Evolutionary conservation across 306 rosid species (phyloP).

Genomic region (Trichosanthes cucumerina): DNA sequence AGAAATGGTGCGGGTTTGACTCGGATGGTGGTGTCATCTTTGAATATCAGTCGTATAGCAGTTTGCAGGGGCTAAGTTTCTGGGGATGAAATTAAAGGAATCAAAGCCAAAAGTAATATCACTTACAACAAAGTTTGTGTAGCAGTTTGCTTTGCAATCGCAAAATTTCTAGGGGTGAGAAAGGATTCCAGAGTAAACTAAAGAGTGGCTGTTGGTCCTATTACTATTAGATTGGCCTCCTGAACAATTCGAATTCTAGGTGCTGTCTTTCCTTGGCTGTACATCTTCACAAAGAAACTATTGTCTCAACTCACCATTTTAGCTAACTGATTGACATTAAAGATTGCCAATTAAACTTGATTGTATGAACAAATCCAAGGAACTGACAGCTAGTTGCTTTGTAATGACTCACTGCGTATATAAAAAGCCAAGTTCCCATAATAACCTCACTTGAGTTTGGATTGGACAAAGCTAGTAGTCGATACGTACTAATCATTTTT

Average conservation of each 20-base stretch:
- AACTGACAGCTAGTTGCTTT: neutral
- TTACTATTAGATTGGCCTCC: neutral
- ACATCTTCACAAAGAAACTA: neutral
- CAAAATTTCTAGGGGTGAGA: neutral
- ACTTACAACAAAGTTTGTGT: neutral
- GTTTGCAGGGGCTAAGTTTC: slow-evolving; percentile 55
- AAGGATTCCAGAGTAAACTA: neutral
- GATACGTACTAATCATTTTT: neutral
- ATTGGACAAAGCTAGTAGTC: neutral
- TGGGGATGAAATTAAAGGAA: slow-evolving; percentile 17
- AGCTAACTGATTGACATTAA: neutral
- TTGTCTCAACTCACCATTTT: neutral
- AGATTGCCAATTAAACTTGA: neutral
- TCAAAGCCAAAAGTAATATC: neutral
- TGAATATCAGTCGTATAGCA: slow-evolving; percentile 32
- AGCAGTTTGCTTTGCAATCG: neutral
- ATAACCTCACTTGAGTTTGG: neutral
- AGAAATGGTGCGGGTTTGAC: slow-evolving; percentile 48
- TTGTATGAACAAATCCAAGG: neutral
- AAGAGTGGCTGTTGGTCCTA: neutral
- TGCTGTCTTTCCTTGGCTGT: neutral
- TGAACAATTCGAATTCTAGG: neutral
- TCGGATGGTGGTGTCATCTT: slow-evolving; percentile 26
- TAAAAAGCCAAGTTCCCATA: neutral
- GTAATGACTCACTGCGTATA: neutral